A percentile compares a stretch with the other conserved stretches of the same genome.
Evolutionary conservation across 331 rosid species (phyloP).

Genomic region (Malus hybrid): DNA sequence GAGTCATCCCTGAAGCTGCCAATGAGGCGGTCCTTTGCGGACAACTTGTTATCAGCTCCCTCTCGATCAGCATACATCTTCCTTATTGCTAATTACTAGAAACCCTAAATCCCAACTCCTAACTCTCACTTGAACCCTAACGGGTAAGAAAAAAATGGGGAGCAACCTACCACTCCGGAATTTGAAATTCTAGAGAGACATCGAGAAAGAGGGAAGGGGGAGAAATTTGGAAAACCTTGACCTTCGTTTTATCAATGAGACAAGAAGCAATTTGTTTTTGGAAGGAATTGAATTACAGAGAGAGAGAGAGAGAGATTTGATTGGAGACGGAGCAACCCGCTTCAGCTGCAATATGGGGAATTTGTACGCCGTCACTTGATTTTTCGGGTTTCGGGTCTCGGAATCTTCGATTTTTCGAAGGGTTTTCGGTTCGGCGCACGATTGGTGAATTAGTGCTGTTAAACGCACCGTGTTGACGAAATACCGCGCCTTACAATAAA

Average conservation of each 20-base stretch:
- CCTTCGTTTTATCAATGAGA: neutral
- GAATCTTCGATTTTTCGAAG: neutral
- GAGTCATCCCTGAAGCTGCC: slow-evolving; percentile 40
- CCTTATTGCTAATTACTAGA: neutral
- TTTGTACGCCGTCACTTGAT: neutral
- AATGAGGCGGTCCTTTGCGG: slow-evolving; percentile 84
- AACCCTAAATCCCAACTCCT: slow-evolving; percentile 1
- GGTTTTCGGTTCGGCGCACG: neutral
- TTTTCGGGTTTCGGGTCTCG: neutral
- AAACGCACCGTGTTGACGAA: no score
- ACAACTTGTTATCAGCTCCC: slow-evolving; percentile 62
- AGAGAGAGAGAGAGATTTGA: neutral
- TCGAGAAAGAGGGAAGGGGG: neutral
- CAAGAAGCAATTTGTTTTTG: neutral
- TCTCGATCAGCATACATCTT: slow-evolving; percentile 93
- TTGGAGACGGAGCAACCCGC: neutral
- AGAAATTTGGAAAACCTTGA: slow-evolving; percentile 36
- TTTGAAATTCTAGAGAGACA: neutral
- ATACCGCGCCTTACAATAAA: no score
- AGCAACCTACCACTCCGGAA: slow-evolving; percentile 5
- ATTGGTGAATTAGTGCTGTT: neutral
- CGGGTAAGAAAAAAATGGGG: neutral
- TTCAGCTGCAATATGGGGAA: neutral
- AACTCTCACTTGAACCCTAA: slow-evolving; percentile 22
- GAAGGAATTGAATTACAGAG: neutral